Conservation (phyloP, 225 moss, liverwort and hornwort genomes). For the Sphagnum contortum region DNA sequence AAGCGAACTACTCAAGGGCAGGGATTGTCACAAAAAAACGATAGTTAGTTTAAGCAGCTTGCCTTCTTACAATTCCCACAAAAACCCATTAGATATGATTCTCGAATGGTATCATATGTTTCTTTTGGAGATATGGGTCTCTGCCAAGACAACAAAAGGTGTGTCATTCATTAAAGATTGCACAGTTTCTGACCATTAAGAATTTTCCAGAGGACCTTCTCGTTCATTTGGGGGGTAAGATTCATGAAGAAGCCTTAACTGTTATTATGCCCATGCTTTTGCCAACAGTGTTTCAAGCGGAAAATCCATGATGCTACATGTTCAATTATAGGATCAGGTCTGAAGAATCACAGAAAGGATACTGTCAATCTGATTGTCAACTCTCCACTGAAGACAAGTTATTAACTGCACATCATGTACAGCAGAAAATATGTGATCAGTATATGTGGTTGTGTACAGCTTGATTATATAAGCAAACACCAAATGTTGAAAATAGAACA, state of each 20-base stretch:
- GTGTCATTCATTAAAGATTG: too few relatives aligned
- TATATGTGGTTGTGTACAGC: too few relatives aligned
- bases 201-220: too few relatives aligned
- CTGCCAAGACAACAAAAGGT: slow-evolving; percentile 13
- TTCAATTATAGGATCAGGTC: too few relatives aligned
- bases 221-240: background rate
- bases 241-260: too few relatives aligned
- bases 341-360: slow-evolving; percentile 42
- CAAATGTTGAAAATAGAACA: too few relatives aligned
- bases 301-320: too few relatives aligned
- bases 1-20: background rate
- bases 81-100: slow-evolving; percentile 68
- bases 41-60: slow-evolving; percentile 9
- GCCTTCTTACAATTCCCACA: slow-evolving; percentile 89
- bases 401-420: slow-evolving; percentile 44
- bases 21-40: background rate
- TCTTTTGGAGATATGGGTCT: slow-evolving; percentile 75
- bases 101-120: slow-evolving; percentile 52
- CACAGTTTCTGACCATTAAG: too few relatives aligned
- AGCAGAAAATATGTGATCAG: background rate
- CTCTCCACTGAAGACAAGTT: slow-evolving; percentile 78
- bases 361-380: slow-evolving; percentile 68
- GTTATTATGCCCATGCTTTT: too few relatives aligned
- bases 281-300: too few relatives aligned
- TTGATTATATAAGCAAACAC: too few relatives aligned